Evolutionary conservation across 2,329 filamentous ascomycete genomes (phyloP).

Genomic region (Didymellaceae sp.): DNA sequence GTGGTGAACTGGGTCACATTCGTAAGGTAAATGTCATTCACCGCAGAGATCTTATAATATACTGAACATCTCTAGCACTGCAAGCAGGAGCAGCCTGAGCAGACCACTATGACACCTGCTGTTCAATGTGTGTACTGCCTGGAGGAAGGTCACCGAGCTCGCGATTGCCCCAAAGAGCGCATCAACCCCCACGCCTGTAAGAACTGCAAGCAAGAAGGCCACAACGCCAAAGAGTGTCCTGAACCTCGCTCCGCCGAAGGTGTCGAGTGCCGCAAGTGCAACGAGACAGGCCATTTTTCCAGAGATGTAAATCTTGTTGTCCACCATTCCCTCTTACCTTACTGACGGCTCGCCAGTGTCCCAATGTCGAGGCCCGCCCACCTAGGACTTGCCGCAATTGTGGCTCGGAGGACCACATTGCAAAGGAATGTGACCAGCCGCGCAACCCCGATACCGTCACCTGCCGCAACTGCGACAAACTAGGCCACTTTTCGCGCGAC

Average conservation of each 20-base stretch:
- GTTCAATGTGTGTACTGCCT: constrained; percentile 72
- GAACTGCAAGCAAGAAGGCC: constrained; percentile 65
- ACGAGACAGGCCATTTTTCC: constrained; percentile 55
- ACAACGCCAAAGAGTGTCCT: constrained; percentile 48
- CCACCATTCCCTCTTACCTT: not conserved
- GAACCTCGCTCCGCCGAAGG: constrained; percentile 59
- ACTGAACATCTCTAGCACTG: constrained; percentile 55
- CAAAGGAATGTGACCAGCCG: constrained; percentile 47
- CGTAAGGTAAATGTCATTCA: constrained; percentile 43
- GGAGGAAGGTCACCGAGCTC: constrained; percentile 68
- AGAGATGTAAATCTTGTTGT: constrained; percentile 32
- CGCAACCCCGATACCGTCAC: constrained; percentile 48
- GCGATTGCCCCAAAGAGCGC: constrained; percentile 65
- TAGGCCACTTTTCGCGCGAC: constrained; percentile 65
- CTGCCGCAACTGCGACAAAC: constrained; percentile 69
- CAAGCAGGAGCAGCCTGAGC: constrained; percentile 62
- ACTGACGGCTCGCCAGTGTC: constrained; percentile 37
- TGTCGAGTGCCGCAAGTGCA: constrained; percentile 71
- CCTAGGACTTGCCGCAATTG: constrained; percentile 47
- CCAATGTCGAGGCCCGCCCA: constrained; percentile 36
- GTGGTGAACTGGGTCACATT: constrained; percentile 68
- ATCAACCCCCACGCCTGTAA: constrained; percentile 70
- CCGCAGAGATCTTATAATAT: not conserved
- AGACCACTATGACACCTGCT: constrained; percentile 48
- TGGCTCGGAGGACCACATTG: constrained; percentile 45